phyloP scores from a whole-genome alignment of 179 eudicot genomes.

The Camellia oleifera region DNA sequence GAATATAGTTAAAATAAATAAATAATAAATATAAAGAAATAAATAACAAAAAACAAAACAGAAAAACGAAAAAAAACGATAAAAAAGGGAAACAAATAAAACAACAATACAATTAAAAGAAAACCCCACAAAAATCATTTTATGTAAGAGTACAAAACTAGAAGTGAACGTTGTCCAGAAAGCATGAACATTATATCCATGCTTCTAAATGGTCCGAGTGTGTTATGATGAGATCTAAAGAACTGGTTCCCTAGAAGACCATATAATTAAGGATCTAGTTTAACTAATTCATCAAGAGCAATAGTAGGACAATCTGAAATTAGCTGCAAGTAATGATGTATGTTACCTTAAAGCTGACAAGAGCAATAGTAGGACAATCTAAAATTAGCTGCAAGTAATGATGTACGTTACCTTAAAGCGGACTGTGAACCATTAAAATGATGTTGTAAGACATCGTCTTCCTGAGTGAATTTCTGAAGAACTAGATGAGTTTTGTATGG shows the following conservation, averaged over 20 bases:
- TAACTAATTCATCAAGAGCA: background rate
- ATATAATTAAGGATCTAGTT: background rate
- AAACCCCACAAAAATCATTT: background rate
- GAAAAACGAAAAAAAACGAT: background rate
- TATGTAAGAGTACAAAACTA: background rate
- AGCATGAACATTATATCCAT: background rate
- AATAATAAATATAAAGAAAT: background rate
- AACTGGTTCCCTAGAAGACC: background rate
- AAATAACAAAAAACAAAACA: background rate
- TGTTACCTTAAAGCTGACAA: slow-evolving; percentile 51
- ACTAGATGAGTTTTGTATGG: slow-evolving; percentile 29
- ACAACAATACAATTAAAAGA: background rate
- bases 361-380: background rate
- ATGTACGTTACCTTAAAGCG: slow-evolving; percentile 51
- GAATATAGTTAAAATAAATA: background rate
- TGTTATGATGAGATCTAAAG: background rate
- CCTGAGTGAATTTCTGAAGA: slow-evolving; percentile 23
- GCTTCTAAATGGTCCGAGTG: background rate
- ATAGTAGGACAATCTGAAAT: background rate
- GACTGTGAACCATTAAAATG: slow-evolving; percentile 28
- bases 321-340: slow-evolving; percentile 6
- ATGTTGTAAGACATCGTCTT: slow-evolving; percentile 33
- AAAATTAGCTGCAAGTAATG: slow-evolving; percentile 1
- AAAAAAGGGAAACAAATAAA: background rate
- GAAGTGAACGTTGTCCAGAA: background rate